Evolutionary conservation across 2,329 filamentous ascomycete species (phyloP).

Genomic region (Thelonectria blattea): DNA sequence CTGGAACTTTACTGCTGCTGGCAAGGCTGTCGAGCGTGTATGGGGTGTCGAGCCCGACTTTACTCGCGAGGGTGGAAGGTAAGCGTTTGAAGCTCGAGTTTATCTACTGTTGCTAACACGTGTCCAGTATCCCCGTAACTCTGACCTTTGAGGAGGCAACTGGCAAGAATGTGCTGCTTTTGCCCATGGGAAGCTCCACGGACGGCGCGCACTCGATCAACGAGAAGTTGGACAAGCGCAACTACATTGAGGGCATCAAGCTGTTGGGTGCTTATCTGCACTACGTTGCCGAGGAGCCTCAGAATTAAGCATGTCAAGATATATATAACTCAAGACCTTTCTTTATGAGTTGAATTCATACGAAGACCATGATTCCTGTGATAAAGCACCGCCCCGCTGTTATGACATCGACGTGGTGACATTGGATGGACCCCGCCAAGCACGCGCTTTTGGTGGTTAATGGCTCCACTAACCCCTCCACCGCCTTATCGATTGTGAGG

Average conservation of each 20-base stretch:
- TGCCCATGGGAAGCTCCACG: conserved; percentile 97
- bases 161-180: conserved; percentile 92
- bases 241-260: conserved; percentile 99
- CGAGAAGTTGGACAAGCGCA: conserved; percentile 95
- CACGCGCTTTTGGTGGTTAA: background rate
- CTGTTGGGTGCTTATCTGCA: conserved; percentile 93
- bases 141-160: conserved; percentile 97
- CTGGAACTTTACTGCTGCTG: conserved; percentile 96
- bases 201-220: conserved; percentile 98
- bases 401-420: background rate
- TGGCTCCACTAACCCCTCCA: conserved; percentile 27
- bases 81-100: conserved; percentile 40
- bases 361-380: too few species aligned
- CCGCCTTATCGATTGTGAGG: conserved; percentile 29
- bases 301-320: conserved; percentile 35
- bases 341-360: too few species aligned
- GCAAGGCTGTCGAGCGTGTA: conserved; percentile 94
- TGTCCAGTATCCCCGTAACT: conserved; percentile 85
- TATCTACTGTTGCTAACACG: conserved; percentile 23
- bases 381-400: background rate
- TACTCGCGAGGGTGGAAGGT: conserved; percentile 93
- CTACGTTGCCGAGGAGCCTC: conserved; percentile 91
- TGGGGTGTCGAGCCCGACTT: conserved; percentile 94
- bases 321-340: background rate
- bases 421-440: conserved; percentile 19